A percentile compares a stretch with the other conserved stretches of the same genome.
phyloP scores from a whole-genome alignment of 1,139 yeast genomes.

The Saccharomyces hybrid region DNA sequence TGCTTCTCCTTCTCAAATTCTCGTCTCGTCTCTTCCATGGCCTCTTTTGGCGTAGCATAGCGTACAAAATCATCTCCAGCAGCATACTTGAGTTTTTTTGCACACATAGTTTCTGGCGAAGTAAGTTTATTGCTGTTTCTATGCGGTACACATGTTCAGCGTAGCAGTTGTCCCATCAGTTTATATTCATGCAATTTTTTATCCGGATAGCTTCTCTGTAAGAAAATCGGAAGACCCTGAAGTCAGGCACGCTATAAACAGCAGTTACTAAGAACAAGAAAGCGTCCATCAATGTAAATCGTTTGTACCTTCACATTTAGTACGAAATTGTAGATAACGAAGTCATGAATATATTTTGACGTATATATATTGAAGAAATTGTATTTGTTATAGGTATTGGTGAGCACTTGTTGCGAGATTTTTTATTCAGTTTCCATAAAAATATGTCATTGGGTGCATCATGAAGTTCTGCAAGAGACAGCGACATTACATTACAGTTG shows the following conservation, averaged over 20 bases:
- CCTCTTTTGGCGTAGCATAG: conserved; percentile 33
- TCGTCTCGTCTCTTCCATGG: conserved; percentile 27
- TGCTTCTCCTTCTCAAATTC: conserved; percentile 21
- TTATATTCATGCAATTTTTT: background rate
- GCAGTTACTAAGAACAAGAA: background rate
- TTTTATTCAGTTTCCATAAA: background rate
- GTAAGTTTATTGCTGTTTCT: background rate
- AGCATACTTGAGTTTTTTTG: conserved; percentile 29
- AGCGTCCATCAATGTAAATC: background rate
- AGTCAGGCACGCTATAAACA: background rate
- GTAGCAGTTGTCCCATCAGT: background rate
- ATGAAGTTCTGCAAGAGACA: background rate
- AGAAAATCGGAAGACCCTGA: background rate
- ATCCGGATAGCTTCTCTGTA: background rate
- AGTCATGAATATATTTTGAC: background rate
- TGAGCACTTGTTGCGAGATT: background rate
- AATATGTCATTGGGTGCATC: background rate
- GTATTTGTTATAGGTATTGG: background rate
- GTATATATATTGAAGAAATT: background rate
- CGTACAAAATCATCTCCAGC: conserved; percentile 31
- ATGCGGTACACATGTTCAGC: background rate
- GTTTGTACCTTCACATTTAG: background rate
- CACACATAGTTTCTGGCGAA: conserved; percentile 18
- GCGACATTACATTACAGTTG: background rate
- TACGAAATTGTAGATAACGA: background rate